phyloP scores from a whole-genome alignment of 257 asterid species.

The Salvia rosmarinus region DNA sequence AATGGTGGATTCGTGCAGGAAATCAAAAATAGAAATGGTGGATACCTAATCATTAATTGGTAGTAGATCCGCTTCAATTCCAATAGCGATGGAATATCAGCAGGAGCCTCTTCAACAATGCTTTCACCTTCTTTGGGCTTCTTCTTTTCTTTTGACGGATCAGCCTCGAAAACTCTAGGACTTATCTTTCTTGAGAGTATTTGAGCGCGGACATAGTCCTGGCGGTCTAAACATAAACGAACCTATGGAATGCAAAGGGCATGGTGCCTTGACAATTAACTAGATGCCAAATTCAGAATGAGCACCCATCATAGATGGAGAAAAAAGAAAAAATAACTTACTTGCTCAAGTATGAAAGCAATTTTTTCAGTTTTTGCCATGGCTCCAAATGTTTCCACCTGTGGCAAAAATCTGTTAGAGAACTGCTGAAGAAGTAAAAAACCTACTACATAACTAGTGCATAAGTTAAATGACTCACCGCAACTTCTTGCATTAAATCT shows the following conservation, averaged over 20 bases:
- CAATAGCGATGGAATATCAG: slow-evolving; percentile 85
- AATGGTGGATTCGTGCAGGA: neutral
- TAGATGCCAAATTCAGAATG: slow-evolving; percentile 7
- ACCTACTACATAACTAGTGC: neutral
- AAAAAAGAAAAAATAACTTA: slow-evolving; percentile 39
- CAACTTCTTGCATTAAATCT: slow-evolving; percentile 97
- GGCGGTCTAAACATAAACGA: slow-evolving; percentile 89
- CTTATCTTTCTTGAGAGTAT: slow-evolving; percentile 96
- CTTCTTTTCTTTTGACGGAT: slow-evolving; percentile 82
- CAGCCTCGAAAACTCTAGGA: slow-evolving; percentile 94
- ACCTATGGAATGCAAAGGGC: slow-evolving; percentile 54
- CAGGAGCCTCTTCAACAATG: slow-evolving; percentile 88
- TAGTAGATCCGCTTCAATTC: slow-evolving; percentile 92
- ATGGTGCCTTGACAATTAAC: slow-evolving; percentile 1
- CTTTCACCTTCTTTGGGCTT: slow-evolving; percentile 88
- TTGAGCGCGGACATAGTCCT: slow-evolving; percentile 93
- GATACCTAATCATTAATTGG: slow-evolving; percentile 42
- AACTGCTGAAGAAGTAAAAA: neutral
- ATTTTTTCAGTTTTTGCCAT: slow-evolving; percentile 99
- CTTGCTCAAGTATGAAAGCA: slow-evolving; percentile 94
- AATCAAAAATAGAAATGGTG: slow-evolving; percentile 5
- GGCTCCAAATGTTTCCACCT: slow-evolving; percentile 97
- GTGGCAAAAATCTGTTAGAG: slow-evolving; percentile 28
- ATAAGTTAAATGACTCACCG: slow-evolving; percentile 58
- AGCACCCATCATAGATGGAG: slow-evolving; percentile 14